These are phyloP conservation scores for Fusarium equiseti DNA, from an alignment of 2,329 filamentous ascomycete genomes.

Conservation along the genomic window DNA sequence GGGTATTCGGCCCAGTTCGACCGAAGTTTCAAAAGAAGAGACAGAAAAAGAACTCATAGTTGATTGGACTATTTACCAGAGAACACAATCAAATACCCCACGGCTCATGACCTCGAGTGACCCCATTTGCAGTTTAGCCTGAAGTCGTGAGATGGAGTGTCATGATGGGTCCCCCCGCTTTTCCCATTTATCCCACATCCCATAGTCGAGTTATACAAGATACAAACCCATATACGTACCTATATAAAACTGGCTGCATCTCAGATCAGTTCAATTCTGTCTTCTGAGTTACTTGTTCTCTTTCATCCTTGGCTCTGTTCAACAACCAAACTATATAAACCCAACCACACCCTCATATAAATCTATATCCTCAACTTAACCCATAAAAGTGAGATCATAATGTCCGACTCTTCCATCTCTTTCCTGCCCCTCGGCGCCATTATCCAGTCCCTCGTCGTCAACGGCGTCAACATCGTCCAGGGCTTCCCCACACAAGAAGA, in stretches of 20 bases:
- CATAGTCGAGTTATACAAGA: conserved; percentile 8
- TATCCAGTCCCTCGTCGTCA: conserved; percentile 83
- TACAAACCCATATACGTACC: conserved; percentile 8
- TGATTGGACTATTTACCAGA: neutral
- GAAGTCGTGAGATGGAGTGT: conserved; percentile 38
- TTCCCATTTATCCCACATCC: conserved; percentile 41
- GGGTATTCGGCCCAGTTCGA: conserved; percentile 27
- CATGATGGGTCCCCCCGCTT: conserved; percentile 41
- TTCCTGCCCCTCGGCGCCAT: conserved; percentile 83
- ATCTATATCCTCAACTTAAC: neutral
- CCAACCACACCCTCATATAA: conserved; percentile 3
- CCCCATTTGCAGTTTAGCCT: conserved; percentile 44
- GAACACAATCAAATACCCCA: conserved; percentile 8
- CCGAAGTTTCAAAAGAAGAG: conserved; percentile 12
- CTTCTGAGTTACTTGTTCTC: conserved; percentile 11
- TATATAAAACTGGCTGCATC: conserved; percentile 37
- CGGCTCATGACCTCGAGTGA: conserved; percentile 28
- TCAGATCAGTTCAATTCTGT: conserved; percentile 12
- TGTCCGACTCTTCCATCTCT: conserved; percentile 65
- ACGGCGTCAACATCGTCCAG: conserved; percentile 86
- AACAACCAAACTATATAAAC: conserved; percentile 21
- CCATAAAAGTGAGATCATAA: conserved; percentile 42
- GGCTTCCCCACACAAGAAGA: conserved; percentile 81
- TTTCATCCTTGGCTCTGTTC: neutral
- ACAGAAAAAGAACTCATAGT: conserved; percentile 5